A percentile compares a stretch with the other conserved stretches of the same genome.
phyloP scores from a whole-genome alignment of 2,329 filamentous ascomycete genomes.

The Ophiostoma ips region DNA sequence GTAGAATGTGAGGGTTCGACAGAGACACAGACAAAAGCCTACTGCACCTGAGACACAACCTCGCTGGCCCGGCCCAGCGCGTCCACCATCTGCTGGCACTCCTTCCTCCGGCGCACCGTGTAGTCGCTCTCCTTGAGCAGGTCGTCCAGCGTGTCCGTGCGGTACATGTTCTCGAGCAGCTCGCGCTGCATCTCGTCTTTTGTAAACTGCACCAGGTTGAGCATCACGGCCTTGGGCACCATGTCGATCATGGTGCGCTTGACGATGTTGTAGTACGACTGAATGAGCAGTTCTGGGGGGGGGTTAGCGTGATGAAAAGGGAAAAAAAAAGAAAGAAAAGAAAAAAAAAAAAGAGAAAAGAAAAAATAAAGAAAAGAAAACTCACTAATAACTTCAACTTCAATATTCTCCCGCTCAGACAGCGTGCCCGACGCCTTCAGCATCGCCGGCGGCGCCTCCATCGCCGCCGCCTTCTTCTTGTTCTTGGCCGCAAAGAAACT shows the following conservation, averaged over 20 bases:
- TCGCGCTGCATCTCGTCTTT: slow-evolving; percentile 99
- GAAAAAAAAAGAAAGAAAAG: no score
- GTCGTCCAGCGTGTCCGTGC: slow-evolving; percentile 77
- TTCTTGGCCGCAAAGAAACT: slow-evolving; percentile 99
- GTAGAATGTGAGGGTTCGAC: no score
- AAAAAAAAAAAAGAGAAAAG: no score
- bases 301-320: slow-evolving; percentile 27
- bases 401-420: slow-evolving; percentile 85
- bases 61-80: slow-evolving; percentile 79
- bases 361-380: no score
- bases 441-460: slow-evolving; percentile 86
- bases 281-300: slow-evolving; percentile 61
- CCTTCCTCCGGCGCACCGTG: slow-evolving; percentile 85
- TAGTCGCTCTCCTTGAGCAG: slow-evolving; percentile 97
- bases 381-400: slow-evolving; percentile 83
- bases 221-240: slow-evolving; percentile 99
- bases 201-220: slow-evolving; percentile 89
- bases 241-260: slow-evolving; percentile 98
- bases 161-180: slow-evolving; percentile 94
- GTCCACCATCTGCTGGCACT: slow-evolving; percentile 99
- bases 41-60: slow-evolving; percentile 76
- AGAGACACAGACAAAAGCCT: slow-evolving; percentile 12
- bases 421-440: slow-evolving; percentile 90
- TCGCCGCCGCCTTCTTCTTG: slow-evolving; percentile 99
- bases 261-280: slow-evolving; percentile 96